phyloP scores from a whole-genome alignment of 495 filamentous ascomycete species.

The Melanomma pulvis-pyrius region DNA sequence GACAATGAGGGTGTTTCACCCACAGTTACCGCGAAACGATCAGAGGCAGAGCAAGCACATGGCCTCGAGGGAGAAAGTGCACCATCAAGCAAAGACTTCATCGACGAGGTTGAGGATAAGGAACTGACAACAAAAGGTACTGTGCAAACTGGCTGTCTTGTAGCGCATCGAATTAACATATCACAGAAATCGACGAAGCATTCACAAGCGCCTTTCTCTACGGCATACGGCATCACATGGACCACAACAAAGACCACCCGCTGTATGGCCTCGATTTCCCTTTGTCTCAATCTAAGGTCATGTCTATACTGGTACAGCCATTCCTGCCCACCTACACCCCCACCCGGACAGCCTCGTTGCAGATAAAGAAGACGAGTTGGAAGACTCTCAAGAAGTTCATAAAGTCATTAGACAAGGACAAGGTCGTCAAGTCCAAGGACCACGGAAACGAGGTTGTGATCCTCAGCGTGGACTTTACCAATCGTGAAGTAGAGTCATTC shows the following conservation, averaged over 20 bases:
- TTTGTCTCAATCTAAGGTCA: constrained; percentile 65
- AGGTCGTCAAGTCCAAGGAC: constrained; percentile 67
- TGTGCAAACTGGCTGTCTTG: background rate
- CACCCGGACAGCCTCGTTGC: constrained; percentile 59
- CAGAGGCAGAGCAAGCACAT: constrained; percentile 35
- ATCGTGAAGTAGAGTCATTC: constrained; percentile 59
- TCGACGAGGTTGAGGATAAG: constrained; percentile 46
- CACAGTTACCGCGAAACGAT: constrained; percentile 32
- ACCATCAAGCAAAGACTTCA: constrained; percentile 28
- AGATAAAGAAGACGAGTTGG: constrained; percentile 76
- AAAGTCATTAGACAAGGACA: constrained; percentile 68
- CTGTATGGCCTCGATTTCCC: constrained; percentile 63
- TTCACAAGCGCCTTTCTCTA: constrained; percentile 72
- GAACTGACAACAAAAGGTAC: constrained; percentile 62
- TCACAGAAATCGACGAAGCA: constrained; percentile 68
- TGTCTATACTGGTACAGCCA: constrained; percentile 67
- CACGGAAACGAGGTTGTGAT: constrained; percentile 65
- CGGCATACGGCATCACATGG: constrained; percentile 57
- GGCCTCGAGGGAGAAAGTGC: constrained; percentile 43
- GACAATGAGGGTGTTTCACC: constrained; percentile 53
- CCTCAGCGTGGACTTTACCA: constrained; percentile 67
- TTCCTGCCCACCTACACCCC: constrained; percentile 64
- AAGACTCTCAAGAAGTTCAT: constrained; percentile 77
- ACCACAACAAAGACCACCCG: constrained; percentile 55
- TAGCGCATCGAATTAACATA: background rate